These are phyloP conservation scores for Rhynchospora pubera DNA, from an alignment of 176 grass and related monocot genomes.

Conservation along the genomic window DNA sequence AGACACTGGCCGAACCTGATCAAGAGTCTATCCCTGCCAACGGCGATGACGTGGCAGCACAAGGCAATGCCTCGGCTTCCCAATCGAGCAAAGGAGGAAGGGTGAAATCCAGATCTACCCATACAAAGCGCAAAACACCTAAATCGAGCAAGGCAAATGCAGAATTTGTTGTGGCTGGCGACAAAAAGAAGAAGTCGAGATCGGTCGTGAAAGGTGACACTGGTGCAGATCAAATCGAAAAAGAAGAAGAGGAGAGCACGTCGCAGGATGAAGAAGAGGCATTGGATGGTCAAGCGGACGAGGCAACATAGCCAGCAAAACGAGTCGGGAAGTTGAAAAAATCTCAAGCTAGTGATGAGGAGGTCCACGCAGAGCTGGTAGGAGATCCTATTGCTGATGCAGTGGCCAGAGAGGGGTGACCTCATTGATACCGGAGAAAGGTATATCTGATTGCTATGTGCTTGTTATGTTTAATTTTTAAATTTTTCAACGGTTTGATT, in stretches of 20 bases:
- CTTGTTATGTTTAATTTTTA: background rate
- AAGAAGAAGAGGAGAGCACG: background rate
- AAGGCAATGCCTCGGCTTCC: background rate
- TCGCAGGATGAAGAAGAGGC: background rate
- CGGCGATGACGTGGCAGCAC: background rate
- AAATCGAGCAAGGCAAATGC: background rate
- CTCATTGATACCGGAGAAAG: constrained; percentile 42
- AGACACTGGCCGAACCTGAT: background rate
- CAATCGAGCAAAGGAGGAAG: background rate
- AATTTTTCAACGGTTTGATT: background rate
- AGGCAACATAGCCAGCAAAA: background rate
- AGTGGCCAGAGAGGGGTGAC: constrained; percentile 49
- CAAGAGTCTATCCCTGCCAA: background rate
- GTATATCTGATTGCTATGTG: background rate
- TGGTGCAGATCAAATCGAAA: background rate
- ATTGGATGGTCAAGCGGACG: background rate
- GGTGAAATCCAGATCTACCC: constrained; percentile 7
- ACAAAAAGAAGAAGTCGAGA: constrained; percentile 27
- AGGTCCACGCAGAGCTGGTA: constrained; percentile 30
- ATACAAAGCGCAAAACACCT: background rate
- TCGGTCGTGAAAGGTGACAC: constrained; percentile 24
- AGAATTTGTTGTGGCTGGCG: background rate
- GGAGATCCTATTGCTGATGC: constrained; percentile 28
- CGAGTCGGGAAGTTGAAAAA: constrained; percentile 28
- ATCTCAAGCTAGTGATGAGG: background rate